phyloP scores from a whole-genome alignment of 2,329 filamentous ascomycete genomes.

The Calonectria hawksworthii region DNA sequence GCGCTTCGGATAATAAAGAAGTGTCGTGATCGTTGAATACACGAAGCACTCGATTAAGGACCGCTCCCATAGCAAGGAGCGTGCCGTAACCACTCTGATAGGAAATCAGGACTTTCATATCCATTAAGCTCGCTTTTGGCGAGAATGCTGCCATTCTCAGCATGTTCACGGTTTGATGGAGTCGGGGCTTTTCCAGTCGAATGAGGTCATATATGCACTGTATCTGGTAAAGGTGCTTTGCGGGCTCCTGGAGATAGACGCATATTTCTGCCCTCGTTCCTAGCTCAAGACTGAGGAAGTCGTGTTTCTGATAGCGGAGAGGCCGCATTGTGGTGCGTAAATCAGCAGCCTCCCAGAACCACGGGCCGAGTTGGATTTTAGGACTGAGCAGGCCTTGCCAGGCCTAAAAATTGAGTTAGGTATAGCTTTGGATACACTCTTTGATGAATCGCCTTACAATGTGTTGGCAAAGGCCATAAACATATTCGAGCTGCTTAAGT shows the following conservation, averaged over 20 bases:
- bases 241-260: constrained; percentile 31
- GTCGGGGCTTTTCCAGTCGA: constrained; percentile 27
- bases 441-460: constrained; percentile 24
- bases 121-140: constrained; percentile 5
- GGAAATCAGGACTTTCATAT: not conserved
- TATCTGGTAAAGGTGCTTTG: constrained; percentile 20
- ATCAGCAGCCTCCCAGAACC: constrained; percentile 39
- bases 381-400: constrained; percentile 38
- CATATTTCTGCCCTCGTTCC: constrained; percentile 28
- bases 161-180: constrained; percentile 14
- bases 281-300: constrained; percentile 34
- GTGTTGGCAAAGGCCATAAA: constrained; percentile 35
- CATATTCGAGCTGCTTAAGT: constrained; percentile 29
- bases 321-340: constrained; percentile 26
- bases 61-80: constrained; percentile 24
- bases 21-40: constrained; percentile 20
- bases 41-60: constrained; percentile 31
- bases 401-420: constrained; percentile 19
- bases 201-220: constrained; percentile 33
- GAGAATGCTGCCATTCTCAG: constrained; percentile 14
- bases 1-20: constrained; percentile 9
- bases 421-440: accelerated
- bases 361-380: constrained; percentile 30
- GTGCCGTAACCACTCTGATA: constrained; percentile 32
- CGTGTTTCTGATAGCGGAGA: constrained; percentile 30